A percentile compares a stretch with the other conserved stretches of the same genome.
Conservation (phyloP, 108 stramenopile genomes). For the Chaetoceros muelleri region DNA sequence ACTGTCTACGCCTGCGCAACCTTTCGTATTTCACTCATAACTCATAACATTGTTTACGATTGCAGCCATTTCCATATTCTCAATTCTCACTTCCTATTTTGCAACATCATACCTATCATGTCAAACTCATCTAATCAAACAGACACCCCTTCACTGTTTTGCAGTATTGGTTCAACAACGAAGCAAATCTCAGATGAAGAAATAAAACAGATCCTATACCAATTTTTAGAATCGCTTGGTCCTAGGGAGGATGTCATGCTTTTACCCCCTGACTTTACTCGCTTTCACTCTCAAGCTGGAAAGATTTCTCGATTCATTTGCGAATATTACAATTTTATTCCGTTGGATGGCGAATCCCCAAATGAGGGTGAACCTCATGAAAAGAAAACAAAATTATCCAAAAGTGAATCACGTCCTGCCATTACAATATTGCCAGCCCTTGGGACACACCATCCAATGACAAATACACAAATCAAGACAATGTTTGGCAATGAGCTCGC, state of each 20-base stretch:
- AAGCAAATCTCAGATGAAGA: conserved; percentile 28
- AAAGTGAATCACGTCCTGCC: conserved; percentile 6
- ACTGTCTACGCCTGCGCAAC: too few relatives aligned
- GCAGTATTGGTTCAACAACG: conserved; percentile 36
- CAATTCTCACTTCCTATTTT: too few relatives aligned
- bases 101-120: too few relatives aligned
- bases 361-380: conserved; percentile 1
- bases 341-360: not conserved
- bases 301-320: conserved; percentile 67
- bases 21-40: too few relatives aligned
- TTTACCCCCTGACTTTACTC: conserved; percentile 85
- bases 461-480: conserved; percentile 48
- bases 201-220: conserved; percentile 17
- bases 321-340: conserved; percentile 73
- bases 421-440: conserved; percentile 85
- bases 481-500: conserved; percentile 77
- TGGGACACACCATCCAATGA: conserved; percentile 92
- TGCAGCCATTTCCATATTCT: too few relatives aligned
- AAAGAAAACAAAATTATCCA: not conserved
- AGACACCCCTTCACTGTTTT: conserved; percentile 34
- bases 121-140: too few relatives aligned
- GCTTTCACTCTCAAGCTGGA: conserved; percentile 86
- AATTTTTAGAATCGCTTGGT: conserved; percentile 49
- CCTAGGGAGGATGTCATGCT: conserved; percentile 69
- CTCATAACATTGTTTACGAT: too few relatives aligned